Base-by-base conservation (phyloP, 2,329 filamentous ascomycete genomes). In the Pyrenochaeta sp. region DNA sequence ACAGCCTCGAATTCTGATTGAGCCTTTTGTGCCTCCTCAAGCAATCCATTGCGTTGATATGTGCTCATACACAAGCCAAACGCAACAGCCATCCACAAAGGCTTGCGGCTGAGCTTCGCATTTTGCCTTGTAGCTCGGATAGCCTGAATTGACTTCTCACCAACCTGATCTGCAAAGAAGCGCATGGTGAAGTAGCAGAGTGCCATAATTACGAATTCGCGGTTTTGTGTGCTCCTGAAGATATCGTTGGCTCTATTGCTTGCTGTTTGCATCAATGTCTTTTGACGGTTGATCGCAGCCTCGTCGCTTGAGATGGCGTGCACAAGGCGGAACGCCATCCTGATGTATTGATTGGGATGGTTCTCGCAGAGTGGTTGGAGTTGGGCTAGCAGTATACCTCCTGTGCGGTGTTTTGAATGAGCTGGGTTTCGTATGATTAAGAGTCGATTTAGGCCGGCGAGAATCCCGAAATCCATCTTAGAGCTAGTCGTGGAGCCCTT, bases 131-230 rank as follows among this genome's bases (percentile, higher is more conserved):
- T 76, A 47, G 65, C 79, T 56, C 56, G 61, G 46, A 66, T 77
- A 45, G 84, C 85, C 57, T 83, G 83, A 44, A 84, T 79, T 1
- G 86, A 79, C 64, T 84, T 81, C 37, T 80, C 78, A 49, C 92
- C 92, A 3, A 96, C 87, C 13, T 93, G 90, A 58, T 90, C 90
- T 45, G 90, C 89, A 76, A 93, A 97, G 70, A 97, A 90, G 50
- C 88, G 86, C 71, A 86, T 88, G 51, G 91, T 90, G 90, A 97
- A 96, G 64, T 95, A 89, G 66, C 89, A 93, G 58, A 97, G 86
- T 5, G 90, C 89, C 63, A 97, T 90, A 47, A 89, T 89, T n/a
- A 93, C 85, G 52, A 93, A 90, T 64, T 96, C 91, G 30, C 87
- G 87, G 73, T 97, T 97, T 53, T 84, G 83, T 8, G 90, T 88